These are phyloP conservation scores for Aegilops longissima DNA, from an alignment of 176 grass and related monocot genomes.

Conservation along the genomic window DNA sequence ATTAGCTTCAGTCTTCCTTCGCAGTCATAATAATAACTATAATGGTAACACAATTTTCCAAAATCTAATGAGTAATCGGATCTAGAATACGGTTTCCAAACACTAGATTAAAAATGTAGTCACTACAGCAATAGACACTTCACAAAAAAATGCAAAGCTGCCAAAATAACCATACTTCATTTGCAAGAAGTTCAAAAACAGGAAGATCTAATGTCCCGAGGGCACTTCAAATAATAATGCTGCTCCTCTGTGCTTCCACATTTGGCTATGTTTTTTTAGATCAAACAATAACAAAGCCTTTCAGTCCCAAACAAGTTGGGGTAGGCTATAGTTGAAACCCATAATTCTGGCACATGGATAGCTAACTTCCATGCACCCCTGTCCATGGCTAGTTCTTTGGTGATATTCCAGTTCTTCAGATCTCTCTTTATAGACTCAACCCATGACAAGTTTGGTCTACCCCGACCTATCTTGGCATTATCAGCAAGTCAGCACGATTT, in stretches of 20 bases:
- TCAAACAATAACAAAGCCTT: too few species aligned
- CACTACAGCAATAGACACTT: not conserved
- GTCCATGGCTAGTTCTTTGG: too few species aligned
- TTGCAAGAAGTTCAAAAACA: not conserved
- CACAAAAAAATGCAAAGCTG: not conserved
- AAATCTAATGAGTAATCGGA: not conserved
- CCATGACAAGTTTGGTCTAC: too few species aligned
- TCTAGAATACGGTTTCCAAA: not conserved
- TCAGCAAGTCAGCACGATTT: too few species aligned
- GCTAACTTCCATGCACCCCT: too few species aligned
- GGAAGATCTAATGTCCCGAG: not conserved
- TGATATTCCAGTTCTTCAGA: too few species aligned
- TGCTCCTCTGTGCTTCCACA: not conserved
- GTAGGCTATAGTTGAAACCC: too few species aligned
- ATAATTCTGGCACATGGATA: too few species aligned
- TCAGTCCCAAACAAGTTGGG: too few species aligned
- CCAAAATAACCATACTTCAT: not conserved
- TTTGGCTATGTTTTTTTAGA: not conserved
- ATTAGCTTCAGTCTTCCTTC: not conserved
- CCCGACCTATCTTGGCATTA: too few species aligned
- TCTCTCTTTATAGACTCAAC: too few species aligned
- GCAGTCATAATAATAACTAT: conserved; percentile 23
- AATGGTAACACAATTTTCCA: not conserved
- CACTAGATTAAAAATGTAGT: not conserved
- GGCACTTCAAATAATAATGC: not conserved